Percentiles rank a stretch among this genome's conserved stretches.
These are phyloP conservation scores for Canna indica DNA, from an alignment of 176 grass and related monocot species.

Conservation along the genomic window DNA sequence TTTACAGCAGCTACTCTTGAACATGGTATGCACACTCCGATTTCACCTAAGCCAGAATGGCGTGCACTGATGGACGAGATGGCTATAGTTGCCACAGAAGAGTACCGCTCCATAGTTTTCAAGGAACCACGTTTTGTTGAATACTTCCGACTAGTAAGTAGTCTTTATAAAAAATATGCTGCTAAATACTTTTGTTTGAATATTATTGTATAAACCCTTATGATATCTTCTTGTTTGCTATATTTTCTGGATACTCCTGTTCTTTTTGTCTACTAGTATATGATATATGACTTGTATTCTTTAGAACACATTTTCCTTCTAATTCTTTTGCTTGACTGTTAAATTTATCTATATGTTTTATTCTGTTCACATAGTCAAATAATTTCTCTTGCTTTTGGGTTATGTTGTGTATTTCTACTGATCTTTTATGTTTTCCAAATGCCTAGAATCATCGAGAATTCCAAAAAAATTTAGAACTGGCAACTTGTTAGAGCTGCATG, in stretches of 20 bases:
- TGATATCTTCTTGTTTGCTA: no score
- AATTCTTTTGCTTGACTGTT: no score
- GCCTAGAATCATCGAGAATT: background rate
- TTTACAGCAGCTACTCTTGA: slow-evolving; percentile 15
- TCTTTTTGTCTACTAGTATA: no score
- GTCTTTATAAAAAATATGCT: background rate
- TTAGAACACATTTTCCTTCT: no score
- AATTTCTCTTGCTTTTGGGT: background rate
- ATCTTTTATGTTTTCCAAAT: background rate
- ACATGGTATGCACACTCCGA: slow-evolving; percentile 14
- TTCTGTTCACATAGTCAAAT: background rate
- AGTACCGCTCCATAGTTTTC: slow-evolving; percentile 13
- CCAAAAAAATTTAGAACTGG: background rate
- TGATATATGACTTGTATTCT: no score
- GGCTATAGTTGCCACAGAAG: slow-evolving; percentile 4
- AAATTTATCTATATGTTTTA: background rate
- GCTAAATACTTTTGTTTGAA: background rate
- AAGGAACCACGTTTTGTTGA: slow-evolving; percentile 9
- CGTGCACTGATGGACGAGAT: slow-evolving; percentile 15
- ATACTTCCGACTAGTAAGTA: slow-evolving; percentile 16
- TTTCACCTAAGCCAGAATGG: slow-evolving; percentile 22
- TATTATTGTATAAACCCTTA: background rate
- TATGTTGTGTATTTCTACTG: background rate
- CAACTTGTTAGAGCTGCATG: background rate
- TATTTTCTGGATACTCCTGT: no score